These are phyloP conservation scores for Otatea glauca DNA, from an alignment of 176 grass and related monocot species.

Conservation along the genomic window DNA sequence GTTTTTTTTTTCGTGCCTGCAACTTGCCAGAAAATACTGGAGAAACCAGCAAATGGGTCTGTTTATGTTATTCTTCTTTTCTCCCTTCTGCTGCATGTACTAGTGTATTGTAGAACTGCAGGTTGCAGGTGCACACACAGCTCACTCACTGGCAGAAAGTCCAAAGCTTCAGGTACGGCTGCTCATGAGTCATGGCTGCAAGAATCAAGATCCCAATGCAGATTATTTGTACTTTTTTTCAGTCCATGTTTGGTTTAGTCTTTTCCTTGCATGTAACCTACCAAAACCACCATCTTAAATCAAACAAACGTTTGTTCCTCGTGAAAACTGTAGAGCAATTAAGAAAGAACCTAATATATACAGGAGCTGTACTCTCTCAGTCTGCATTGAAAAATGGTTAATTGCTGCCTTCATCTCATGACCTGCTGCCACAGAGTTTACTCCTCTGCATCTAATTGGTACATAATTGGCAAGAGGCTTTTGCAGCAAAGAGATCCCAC, in stretches of 20 bases:
- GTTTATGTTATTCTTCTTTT: slow-evolving; percentile 20
- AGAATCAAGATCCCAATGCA: slow-evolving; percentile 40
- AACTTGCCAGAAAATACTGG: slow-evolving; percentile 19
- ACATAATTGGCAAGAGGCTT: slow-evolving; percentile 18
- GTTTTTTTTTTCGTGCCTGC: slow-evolving; percentile 35
- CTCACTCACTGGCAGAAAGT: slow-evolving; percentile 30
- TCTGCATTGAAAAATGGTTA: slow-evolving; percentile 40
- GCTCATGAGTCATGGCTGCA: background rate
- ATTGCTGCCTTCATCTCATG: slow-evolving; percentile 44
- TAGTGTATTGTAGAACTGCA: slow-evolving; percentile 2
- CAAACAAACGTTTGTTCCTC: background rate
- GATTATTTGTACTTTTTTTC: slow-evolving; percentile 22
- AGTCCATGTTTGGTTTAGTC: background rate
- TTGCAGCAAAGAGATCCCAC: background rate
- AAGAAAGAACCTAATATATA: slow-evolving; percentile 8
- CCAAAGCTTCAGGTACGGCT: slow-evolving; percentile 25
- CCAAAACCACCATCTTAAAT: slow-evolving; percentile 43
- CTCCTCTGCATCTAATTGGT: slow-evolving; percentile 18
- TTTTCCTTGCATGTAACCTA: slow-evolving; percentile 16
- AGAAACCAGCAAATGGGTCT: slow-evolving; percentile 33
- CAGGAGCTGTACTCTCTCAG: background rate
- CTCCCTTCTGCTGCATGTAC: slow-evolving; percentile 36
- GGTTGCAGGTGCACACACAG: slow-evolving; percentile 1
- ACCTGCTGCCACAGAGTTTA: slow-evolving; percentile 29
- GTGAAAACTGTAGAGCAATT: slow-evolving; percentile 7